Conservation (phyloP, 2,329 filamentous ascomycete species). For the Lecanoromycetidae sp. region DNA sequence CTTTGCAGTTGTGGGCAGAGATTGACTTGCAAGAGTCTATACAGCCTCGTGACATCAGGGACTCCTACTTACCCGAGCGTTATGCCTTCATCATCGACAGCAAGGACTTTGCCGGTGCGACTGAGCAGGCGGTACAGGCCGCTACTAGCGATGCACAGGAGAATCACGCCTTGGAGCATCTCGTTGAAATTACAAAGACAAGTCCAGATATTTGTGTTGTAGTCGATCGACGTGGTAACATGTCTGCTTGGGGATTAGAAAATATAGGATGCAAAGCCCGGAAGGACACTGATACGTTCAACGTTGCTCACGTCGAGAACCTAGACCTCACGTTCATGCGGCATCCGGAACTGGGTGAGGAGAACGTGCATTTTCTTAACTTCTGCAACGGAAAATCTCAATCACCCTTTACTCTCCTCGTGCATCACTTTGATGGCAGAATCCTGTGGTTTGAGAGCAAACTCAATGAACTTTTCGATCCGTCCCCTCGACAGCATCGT, state of each 20-base stretch:
- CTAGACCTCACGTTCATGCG: constrained; percentile 33
- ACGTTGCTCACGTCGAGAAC: constrained; percentile 65
- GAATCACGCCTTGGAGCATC: constrained; percentile 59
- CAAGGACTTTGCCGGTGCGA: constrained; percentile 63
- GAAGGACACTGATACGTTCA: constrained; percentile 62
- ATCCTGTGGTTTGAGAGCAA: constrained; percentile 71
- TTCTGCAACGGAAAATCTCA: constrained; percentile 54
- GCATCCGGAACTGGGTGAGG: constrained; percentile 26
- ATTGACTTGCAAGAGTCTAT: constrained; percentile 67
- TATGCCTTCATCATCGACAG: constrained; percentile 77
- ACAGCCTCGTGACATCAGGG: constrained; percentile 39
- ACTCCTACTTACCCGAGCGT: constrained; percentile 35
- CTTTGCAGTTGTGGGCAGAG: constrained; percentile 66
- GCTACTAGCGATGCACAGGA: constrained; percentile 47
- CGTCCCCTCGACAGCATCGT: constrained; percentile 45
- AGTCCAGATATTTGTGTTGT: constrained; percentile 79
- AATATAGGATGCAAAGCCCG: constrained; percentile 62
- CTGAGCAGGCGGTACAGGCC: constrained; percentile 60
- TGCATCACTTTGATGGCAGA: constrained; percentile 75
- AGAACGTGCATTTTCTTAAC: constrained; percentile 58
- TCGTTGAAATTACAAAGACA: constrained; percentile 74
- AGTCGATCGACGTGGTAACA: constrained; percentile 67
- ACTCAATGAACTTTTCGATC: constrained; percentile 68
- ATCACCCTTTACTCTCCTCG: constrained; percentile 58
- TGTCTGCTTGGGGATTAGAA: constrained; percentile 89